These are phyloP conservation scores for Fusarium sp. DNA, from an alignment of 2,329 filamentous ascomycete genomes.

Conservation along the genomic window DNA sequence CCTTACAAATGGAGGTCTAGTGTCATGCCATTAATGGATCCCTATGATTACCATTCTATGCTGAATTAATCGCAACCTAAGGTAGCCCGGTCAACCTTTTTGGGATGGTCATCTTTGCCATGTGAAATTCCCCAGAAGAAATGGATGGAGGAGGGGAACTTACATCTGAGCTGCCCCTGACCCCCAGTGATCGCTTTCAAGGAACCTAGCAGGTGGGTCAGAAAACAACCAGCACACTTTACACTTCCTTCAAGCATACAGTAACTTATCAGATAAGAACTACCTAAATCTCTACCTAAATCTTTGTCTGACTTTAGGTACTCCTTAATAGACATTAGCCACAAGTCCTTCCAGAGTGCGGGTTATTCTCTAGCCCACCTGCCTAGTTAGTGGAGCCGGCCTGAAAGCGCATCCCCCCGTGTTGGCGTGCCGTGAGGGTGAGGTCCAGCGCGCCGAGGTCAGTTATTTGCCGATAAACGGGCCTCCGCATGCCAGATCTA, in stretches of 20 bases:
- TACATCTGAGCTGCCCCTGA: no score
- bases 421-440: slow-evolving; percentile 19
- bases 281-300: no score
- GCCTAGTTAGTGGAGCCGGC: slow-evolving; percentile 36
- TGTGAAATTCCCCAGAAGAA: slow-evolving; percentile 8
- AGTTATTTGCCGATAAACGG: slow-evolving; percentile 39
- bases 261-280: no score
- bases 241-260: no score
- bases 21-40: no score
- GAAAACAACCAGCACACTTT: no score
- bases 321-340: no score
- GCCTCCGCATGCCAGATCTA: slow-evolving; percentile 39
- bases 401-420: slow-evolving; percentile 32
- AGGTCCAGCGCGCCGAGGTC: slow-evolving; percentile 38
- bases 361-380: no score
- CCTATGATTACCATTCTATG: neutral
- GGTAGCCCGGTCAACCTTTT: neutral
- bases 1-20: no score
- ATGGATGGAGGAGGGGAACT: neutral
- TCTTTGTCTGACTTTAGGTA: no score
- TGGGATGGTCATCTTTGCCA: neutral
- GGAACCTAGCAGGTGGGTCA: no score
- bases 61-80: neutral
- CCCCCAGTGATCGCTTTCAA: neutral
- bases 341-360: no score